phyloP scores from a whole-genome alignment of 2,329 filamentous ascomycete genomes.

The Cercospora brassicicola region DNA sequence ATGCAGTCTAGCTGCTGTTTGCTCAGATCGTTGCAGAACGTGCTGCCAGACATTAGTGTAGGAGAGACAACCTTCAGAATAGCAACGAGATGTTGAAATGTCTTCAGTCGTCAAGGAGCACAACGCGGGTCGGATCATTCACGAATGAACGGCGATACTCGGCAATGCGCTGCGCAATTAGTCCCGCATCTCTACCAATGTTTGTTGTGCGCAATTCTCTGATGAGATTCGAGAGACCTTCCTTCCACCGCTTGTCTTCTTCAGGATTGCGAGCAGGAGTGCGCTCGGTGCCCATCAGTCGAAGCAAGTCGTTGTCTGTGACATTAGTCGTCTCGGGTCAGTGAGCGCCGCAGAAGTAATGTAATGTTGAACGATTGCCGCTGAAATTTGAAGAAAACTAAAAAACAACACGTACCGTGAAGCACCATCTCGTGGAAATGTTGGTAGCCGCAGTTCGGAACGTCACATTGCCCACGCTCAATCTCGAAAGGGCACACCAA shows the following conservation, averaged over 20 bases:
- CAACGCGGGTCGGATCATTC: constrained; percentile 57
- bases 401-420: constrained; percentile 23
- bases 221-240: constrained; percentile 62
- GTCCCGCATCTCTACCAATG: constrained; percentile 62
- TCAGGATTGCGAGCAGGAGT: constrained; percentile 31
- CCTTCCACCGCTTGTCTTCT: constrained; percentile 52
- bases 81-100: not conserved
- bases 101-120: constrained; percentile 16
- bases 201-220: constrained; percentile 60
- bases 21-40: not conserved
- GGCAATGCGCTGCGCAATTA: constrained; percentile 66
- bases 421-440: constrained; percentile 66
- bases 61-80: not conserved
- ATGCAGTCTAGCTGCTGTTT: not conserved
- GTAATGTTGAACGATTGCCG: not conserved
- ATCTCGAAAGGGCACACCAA: constrained; percentile 76
- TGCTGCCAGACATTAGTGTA: not conserved
- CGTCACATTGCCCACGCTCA: constrained; percentile 69
- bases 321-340: constrained; percentile 36
- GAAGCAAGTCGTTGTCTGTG: constrained; percentile 37
- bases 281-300: constrained; percentile 32
- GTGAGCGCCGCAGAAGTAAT: constrained; percentile 19
- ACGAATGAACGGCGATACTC: constrained; percentile 66
- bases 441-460: constrained; percentile 70
- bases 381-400: not conserved